Percentiles rank a stretch among this genome's conserved stretches.
Evolutionary conservation across 805 yeast species (phyloP).

Genomic region (Hemisphaericaspora nanyangensis): DNA sequence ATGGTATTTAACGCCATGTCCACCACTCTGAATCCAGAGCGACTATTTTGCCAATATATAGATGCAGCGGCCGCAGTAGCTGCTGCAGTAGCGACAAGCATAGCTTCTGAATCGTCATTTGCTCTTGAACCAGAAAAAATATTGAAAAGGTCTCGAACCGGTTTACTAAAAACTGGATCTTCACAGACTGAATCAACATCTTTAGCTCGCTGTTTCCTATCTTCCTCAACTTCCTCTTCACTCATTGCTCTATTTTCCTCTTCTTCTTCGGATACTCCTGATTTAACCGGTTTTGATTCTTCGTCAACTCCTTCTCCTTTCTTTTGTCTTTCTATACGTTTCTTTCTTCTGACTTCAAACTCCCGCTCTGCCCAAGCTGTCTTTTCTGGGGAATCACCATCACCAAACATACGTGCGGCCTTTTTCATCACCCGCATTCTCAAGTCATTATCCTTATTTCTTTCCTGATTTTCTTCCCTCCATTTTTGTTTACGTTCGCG

Average conservation of each 20-base stretch:
- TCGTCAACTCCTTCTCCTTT: constrained; percentile 18
- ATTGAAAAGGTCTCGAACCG: constrained; percentile 33
- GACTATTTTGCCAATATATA: constrained; percentile 19
- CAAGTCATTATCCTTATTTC: constrained; percentile 86
- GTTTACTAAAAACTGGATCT: constrained; percentile 22
- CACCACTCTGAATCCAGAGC: constrained; percentile 1
- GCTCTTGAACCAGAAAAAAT: constrained; percentile 30
- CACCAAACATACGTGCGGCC: constrained; percentile 67
- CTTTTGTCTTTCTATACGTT: constrained; percentile 48
- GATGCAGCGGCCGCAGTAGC: constrained; percentile 37
- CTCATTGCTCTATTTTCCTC: constrained; percentile 7
- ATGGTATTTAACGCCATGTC: constrained; percentile 1
- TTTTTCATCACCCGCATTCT: constrained; percentile 72
- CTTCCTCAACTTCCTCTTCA: constrained; percentile 3
- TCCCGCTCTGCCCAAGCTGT: constrained; percentile 72
- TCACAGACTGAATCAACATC: constrained; percentile 4
- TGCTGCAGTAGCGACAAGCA: constrained; percentile 33
- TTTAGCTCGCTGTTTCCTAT: constrained; percentile 15
- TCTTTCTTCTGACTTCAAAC: constrained; percentile 60
- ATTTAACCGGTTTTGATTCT: not conserved
- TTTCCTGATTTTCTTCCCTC: constrained; percentile 74
- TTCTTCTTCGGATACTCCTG: constrained; percentile 7
- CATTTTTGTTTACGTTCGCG: constrained; percentile 77
- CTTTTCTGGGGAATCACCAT: constrained; percentile 47
- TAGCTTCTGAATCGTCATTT: constrained; percentile 30